These are phyloP conservation scores for Phyllosticta paracitricarpa DNA, from an alignment of 2,329 filamentous ascomycete species.

Conservation along the genomic window DNA sequence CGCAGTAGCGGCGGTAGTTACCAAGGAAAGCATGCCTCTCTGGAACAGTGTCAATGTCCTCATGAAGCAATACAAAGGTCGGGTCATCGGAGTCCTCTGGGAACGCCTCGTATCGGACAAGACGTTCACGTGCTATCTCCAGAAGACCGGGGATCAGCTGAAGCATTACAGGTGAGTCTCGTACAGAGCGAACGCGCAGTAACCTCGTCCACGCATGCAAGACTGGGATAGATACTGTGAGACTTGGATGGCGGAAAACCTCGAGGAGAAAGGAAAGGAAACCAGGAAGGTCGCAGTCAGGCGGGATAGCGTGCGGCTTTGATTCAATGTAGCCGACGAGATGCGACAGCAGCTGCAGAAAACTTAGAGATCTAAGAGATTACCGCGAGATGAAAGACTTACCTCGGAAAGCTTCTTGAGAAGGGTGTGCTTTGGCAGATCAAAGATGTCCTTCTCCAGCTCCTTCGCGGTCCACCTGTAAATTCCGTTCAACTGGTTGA, in stretches of 20 bases:
- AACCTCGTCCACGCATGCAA: constrained; percentile 84
- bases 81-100: constrained; percentile 73
- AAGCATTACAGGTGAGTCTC: constrained; percentile 51
- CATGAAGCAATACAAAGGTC: constrained; percentile 71
- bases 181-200: constrained; percentile 60
- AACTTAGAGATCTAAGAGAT: neutral
- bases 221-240: constrained; percentile 87
- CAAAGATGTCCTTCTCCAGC: constrained; percentile 63
- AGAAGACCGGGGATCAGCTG: constrained; percentile 64
- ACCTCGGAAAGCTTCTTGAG: constrained; percentile 13
- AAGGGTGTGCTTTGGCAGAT: no score
- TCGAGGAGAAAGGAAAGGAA: constrained; percentile 72
- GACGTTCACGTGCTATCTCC: constrained; percentile 69
- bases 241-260: constrained; percentile 73
- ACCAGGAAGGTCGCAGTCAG: constrained; percentile 55
- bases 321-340: constrained; percentile 76
- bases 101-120: constrained; percentile 80
- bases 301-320: constrained; percentile 58
- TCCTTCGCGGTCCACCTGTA: constrained; percentile 90
- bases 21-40: constrained; percentile 92
- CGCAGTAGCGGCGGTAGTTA: constrained; percentile 88
- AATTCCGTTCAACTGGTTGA: constrained; percentile 61
- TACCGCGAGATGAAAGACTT: no score
- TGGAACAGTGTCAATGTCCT: constrained; percentile 90
- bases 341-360: constrained; percentile 64